Conservation (phyloP, 306 rosid genomes). For the Coriaria nepalensis region DNA sequence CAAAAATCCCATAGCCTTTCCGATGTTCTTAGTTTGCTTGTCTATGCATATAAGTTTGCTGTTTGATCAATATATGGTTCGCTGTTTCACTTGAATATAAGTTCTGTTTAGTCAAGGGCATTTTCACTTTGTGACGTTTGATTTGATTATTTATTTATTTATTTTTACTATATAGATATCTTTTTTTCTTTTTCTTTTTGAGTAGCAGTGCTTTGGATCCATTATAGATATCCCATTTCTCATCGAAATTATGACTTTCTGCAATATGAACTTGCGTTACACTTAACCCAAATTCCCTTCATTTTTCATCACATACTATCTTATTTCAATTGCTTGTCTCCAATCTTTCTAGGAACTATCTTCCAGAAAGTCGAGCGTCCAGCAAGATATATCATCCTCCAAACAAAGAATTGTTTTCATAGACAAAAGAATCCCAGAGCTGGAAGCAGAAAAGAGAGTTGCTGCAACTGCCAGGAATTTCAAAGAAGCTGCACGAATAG, state of each 20-base stretch:
- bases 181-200: background rate
- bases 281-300: background rate
- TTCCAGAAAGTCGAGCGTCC: slow-evolving; percentile 60
- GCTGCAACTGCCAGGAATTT: slow-evolving; percentile 73
- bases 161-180: too few species aligned
- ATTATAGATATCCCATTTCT: background rate
- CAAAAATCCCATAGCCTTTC: too few species aligned
- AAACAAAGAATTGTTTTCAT: slow-evolving; percentile 60
- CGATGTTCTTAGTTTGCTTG: too few species aligned
- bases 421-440: slow-evolving; percentile 72
- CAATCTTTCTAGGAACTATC: slow-evolving; percentile 50
- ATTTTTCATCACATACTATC: background rate
- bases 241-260: background rate
- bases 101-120: too few species aligned
- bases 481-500: slow-evolving; percentile 76
- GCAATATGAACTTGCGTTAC: background rate
- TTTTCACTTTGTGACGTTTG: too few species aligned
- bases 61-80: too few species aligned
- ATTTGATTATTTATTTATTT: too few species aligned
- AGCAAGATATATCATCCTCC: slow-evolving; percentile 52
- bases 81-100: too few species aligned
- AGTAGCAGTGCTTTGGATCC: background rate
- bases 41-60: too few species aligned
- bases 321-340: slow-evolving; percentile 7
- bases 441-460: slow-evolving; percentile 74